A percentile compares a stretch with the other conserved stretches of the same genome.
These are phyloP conservation scores for Podaxis mareebaensis DNA, from an alignment of 768 basidiomycete species.

Conservation along the genomic window DNA sequence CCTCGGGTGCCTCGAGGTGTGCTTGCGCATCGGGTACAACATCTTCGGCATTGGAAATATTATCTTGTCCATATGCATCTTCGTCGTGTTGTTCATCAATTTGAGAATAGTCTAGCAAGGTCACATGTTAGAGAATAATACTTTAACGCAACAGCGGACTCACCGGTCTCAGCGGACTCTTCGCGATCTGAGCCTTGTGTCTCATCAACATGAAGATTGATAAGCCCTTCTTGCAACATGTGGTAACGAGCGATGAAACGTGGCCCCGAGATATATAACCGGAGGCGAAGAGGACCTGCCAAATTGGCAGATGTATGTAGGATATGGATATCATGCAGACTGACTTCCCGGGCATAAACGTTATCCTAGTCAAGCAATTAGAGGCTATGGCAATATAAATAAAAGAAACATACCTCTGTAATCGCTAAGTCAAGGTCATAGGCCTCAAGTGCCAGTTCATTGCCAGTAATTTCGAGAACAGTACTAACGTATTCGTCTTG, in stretches of 20 bases:
- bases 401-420: conserved; percentile 54
- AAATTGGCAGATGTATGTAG: conserved; percentile 67
- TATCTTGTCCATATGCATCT: conserved; percentile 2
- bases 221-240: conserved; percentile 58
- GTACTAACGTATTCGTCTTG: conserved; percentile 54
- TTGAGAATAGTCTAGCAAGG: conserved; percentile 7
- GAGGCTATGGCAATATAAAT: background rate
- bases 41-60: conserved; percentile 1
- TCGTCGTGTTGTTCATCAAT: conserved; percentile 21
- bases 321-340: conserved; percentile 70
- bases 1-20: conserved; percentile 22
- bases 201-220: conserved; percentile 23
- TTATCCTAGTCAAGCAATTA: conserved; percentile 53
- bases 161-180: conserved; percentile 8
- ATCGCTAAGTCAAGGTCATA: conserved; percentile 64
- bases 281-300: conserved; percentile 62
- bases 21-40: background rate
- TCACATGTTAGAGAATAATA: background rate
- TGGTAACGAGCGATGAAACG: conserved; percentile 72
- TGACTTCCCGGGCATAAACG: conserved; percentile 64
- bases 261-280: conserved; percentile 46
- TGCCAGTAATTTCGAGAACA: conserved; percentile 48
- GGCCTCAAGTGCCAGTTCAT: conserved; percentile 71
- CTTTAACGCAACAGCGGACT: too few relatives aligned
- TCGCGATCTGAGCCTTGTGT: conserved; percentile 9